Percentiles rank a stretch among this genome's conserved stretches.
Evolutionary conservation across 2,329 filamentous ascomycete species (phyloP).

Genomic region (Beauveria australis): DNA sequence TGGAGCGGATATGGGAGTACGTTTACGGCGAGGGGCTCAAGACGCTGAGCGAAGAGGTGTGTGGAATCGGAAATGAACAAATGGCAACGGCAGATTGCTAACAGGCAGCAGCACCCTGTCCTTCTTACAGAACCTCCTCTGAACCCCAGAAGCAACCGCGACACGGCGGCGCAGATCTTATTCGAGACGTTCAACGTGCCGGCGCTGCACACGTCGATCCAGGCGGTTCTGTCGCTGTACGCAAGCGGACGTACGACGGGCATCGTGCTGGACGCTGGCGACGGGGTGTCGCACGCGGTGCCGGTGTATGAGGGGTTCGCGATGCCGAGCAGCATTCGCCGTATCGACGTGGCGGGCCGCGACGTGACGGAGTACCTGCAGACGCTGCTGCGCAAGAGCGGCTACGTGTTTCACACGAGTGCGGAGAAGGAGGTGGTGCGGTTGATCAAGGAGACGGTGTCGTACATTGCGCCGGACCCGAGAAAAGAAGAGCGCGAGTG

Average conservation of each 20-base stretch:
- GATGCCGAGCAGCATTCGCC: constrained; percentile 87
- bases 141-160: constrained; percentile 91
- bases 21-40: constrained; percentile 95
- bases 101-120: constrained; percentile 65
- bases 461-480: constrained; percentile 85
- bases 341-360: constrained; percentile 91
- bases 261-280: constrained; percentile 89
- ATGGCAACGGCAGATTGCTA: constrained; percentile 5
- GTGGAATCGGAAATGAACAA: constrained; percentile 10
- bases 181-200: constrained; percentile 99
- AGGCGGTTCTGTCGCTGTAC: constrained; percentile 92
- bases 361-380: constrained; percentile 97
- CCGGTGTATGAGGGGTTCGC: constrained; percentile 98
- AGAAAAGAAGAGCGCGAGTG: constrained; percentile 96
- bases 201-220: constrained; percentile 91
- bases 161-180: constrained; percentile 91
- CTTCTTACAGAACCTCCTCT: constrained; percentile 92
- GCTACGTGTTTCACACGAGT: constrained; percentile 92
- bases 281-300: constrained; percentile 94
- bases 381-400: constrained; percentile 79
- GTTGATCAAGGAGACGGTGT: constrained; percentile 90
- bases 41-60: constrained; percentile 89
- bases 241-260: constrained; percentile 93
- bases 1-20: constrained; percentile 99
- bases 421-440: constrained; percentile 99